Evolutionary conservation across 2,329 filamentous ascomycete species (phyloP), one percentile per base, ranked within the genome.

Genomic region (Verticillium longisporum): DNA sequence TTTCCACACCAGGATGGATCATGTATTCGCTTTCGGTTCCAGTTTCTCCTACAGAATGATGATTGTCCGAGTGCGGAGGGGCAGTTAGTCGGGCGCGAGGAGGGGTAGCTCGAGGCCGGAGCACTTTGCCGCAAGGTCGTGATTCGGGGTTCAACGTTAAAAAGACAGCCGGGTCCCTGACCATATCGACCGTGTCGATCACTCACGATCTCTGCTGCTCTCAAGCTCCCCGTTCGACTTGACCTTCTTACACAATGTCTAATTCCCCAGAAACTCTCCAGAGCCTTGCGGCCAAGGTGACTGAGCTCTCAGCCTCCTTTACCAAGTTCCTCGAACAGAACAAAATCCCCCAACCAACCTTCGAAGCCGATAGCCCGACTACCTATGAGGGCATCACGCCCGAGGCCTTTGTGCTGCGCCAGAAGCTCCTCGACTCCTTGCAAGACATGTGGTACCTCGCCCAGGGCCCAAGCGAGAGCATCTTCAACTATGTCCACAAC

Each of bases 401-500:
- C 1, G 77, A 80, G 38, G 71, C 73, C 18, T 81, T 81, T 66
- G 70, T 78, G 63, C 70, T 72, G 31, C 74, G 77, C n/a, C 78
- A 81, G 66, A 65, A 69, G 50, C 72, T 83, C 5, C 66, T 77
- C 11, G 80, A 83, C 66, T 70, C 74, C 3, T 65, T 81, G 54
- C 77, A 72, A 33, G 79, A 83, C 59, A 72, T 82, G 70, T 76
- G 71, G 64, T 78, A 78, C 58, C 66, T 83, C 4, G 73, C 74
- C 6, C 77, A 80, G 58, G 80, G 80, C 0, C 79, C 80, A 0
- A 80, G 77, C 63, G 80, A 82, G 67, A 81, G 78, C 60, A 73
- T 81, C 31, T 81, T 80, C 67, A 77, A 77, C 66, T 77, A 76
- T 57, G 71, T 70, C 13, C 75, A 77, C 63, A 74, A 70, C 50